Evolutionary conservation across 371 early-diverging fungal species (phyloP).

Genomic region (Chytridium lagenaria): DNA sequence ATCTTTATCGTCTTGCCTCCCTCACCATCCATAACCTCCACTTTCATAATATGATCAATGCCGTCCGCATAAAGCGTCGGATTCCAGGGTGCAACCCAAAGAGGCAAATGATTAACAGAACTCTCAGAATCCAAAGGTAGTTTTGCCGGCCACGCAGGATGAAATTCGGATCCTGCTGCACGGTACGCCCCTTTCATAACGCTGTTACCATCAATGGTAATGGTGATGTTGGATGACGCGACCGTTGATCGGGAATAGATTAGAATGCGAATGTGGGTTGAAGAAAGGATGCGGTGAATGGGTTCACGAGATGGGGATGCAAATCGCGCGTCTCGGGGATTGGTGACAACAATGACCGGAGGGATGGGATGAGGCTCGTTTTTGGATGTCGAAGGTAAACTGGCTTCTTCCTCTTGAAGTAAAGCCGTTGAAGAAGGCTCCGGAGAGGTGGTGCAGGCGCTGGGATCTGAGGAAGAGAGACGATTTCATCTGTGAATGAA

Average conservation of each 20-base stretch:
- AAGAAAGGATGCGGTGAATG: constrained; percentile 59
- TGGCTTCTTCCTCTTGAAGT: not conserved
- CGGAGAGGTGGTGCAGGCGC: constrained; percentile 33
- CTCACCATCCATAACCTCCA: constrained; percentile 61
- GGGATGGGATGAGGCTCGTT: constrained; percentile 28
- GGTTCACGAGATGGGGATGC: constrained; percentile 77
- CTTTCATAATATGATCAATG: constrained; percentile 62
- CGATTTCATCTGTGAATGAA: constrained; percentile 74
- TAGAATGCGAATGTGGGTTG: constrained; percentile 78
- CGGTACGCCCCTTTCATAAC: constrained; percentile 52
- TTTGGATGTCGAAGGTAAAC: constrained; percentile 4
- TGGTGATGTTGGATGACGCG: constrained; percentile 42
- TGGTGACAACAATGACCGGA: constrained; percentile 86
- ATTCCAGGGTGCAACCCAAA: constrained; percentile 78
- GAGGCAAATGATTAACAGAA: constrained; percentile 60
- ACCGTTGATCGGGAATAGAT: constrained; percentile 57
- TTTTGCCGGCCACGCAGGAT: constrained; percentile 36
- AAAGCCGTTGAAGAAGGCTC: constrained; percentile 9
- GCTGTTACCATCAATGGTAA: constrained; percentile 61
- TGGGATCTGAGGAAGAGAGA: constrained; percentile 68
- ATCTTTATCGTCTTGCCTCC: constrained; percentile 55
- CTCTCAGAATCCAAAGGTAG: constrained; percentile 40
- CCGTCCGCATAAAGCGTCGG: constrained; percentile 68
- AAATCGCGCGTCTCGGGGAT: constrained; percentile 86
- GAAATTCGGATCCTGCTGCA: constrained; percentile 8